Evolutionary conservation across 1,284 basidiomycete species (phyloP).

Genomic region (Ganoderma lucidum): DNA sequence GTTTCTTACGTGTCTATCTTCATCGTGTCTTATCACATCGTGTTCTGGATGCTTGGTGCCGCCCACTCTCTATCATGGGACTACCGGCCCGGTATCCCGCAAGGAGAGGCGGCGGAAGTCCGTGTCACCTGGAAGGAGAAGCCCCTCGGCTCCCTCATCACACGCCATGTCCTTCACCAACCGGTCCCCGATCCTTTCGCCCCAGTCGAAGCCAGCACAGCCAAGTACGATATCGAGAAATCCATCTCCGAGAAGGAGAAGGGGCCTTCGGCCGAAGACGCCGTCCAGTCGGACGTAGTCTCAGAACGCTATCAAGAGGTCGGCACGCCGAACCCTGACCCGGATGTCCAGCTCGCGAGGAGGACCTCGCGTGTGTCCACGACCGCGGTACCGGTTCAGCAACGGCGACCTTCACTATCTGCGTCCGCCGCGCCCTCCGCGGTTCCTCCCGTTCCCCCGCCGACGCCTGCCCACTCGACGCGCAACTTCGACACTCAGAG

Average conservation of each 20-base stretch:
- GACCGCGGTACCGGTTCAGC: constrained; percentile 28
- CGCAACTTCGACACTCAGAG: constrained; percentile 23
- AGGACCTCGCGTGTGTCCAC: constrained; percentile 42
- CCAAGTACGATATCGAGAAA: constrained; percentile 23
- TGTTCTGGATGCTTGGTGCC: constrained; percentile 49
- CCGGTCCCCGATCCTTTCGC: constrained; percentile 7
- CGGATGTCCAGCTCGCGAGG: constrained; percentile 45
- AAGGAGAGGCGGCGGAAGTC: constrained; percentile 46
- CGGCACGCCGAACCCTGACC: constrained; percentile 34
- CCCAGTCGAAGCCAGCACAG: background rate
- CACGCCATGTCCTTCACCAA: constrained; percentile 34
- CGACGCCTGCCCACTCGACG: constrained; percentile 24
- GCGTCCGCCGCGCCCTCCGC: constrained; percentile 14
- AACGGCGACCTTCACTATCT: constrained; percentile 14
- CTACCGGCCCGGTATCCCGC: constrained; percentile 47
- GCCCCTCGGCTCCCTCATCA: constrained; percentile 44
- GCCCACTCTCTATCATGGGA: constrained; percentile 50
- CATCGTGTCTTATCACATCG: constrained; percentile 49
- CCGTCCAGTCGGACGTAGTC: constrained; percentile 6
- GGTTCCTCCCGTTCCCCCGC: constrained; percentile 28
- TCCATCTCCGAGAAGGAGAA: constrained; percentile 22
- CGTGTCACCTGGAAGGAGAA: constrained; percentile 47
- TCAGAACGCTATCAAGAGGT: constrained; percentile 13
- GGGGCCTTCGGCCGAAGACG: constrained; percentile 6
- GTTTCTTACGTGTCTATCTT: constrained; percentile 53